A percentile compares a stretch with the other conserved stretches of the same genome.
phyloP scores from a whole-genome alignment of 768 basidiomycete genomes.

The Mycena alexandri region DNA sequence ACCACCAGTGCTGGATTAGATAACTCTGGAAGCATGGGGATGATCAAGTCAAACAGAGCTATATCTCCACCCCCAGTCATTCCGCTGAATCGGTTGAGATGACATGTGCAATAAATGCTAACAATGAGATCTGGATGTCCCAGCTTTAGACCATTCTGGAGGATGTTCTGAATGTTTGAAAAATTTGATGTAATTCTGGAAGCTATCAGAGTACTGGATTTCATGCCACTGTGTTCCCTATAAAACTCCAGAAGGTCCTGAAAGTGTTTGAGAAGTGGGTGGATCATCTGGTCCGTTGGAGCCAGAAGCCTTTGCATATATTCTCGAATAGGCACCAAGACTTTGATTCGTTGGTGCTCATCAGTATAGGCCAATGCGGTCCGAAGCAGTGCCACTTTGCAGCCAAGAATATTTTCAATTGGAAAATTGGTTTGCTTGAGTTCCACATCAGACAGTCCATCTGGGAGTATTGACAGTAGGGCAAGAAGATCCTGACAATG shows the following conservation, averaged over 20 bases:
- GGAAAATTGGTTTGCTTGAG: slow-evolving; percentile 5
- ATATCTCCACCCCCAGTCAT: background rate
- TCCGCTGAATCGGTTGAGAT: background rate
- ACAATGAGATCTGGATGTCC: background rate
- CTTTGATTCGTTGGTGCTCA: too few relatives aligned
- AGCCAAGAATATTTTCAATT: background rate
- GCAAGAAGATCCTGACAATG: background rate
- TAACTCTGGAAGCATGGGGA: background rate
- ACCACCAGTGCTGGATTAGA: background rate
- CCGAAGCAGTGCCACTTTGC: too few relatives aligned
- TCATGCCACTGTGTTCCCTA: background rate
- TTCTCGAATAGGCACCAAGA: too few relatives aligned
- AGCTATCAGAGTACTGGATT: background rate
- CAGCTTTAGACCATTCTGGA: background rate
- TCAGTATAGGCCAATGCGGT: background rate
- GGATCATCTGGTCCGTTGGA: too few relatives aligned
- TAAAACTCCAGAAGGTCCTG: background rate
- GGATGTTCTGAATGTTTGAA: background rate
- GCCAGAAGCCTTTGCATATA: too few relatives aligned
- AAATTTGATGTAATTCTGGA: background rate
- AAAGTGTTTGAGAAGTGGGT: too few relatives aligned
- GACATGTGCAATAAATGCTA: background rate
- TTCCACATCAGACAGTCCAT: slow-evolving; percentile 15
- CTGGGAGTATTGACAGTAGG: slow-evolving; percentile 16
- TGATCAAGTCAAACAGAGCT: background rate